These are phyloP conservation scores for Terfezia boudieri DNA, from an alignment of 495 filamentous ascomycete species.

Conservation along the genomic window DNA sequence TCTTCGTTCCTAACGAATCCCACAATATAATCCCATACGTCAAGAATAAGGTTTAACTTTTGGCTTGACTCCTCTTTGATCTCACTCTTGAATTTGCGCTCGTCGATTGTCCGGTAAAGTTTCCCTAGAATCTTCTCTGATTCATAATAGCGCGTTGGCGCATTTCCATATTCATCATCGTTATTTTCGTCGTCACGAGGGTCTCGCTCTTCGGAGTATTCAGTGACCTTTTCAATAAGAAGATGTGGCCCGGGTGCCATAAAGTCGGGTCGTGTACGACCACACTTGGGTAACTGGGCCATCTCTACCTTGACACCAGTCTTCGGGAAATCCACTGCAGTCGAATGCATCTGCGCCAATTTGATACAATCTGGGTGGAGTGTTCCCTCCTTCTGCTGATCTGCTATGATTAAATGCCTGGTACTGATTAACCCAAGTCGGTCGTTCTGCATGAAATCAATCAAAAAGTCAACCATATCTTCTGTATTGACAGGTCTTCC, in stretches of 20 bases:
- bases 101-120: conserved; percentile 54
- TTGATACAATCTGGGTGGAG: conserved; percentile 32
- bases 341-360: conserved; percentile 49
- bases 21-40: neutral
- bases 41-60: neutral
- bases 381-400: conserved; percentile 34
- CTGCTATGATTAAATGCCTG: conserved; percentile 44
- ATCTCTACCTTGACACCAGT: conserved; percentile 44
- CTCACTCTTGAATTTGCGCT: conserved; percentile 38
- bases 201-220: neutral
- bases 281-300: conserved; percentile 22
- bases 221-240: conserved; percentile 20
- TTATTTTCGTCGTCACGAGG: conserved; percentile 29
- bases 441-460: conserved; percentile 60
- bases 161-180: conserved; percentile 27
- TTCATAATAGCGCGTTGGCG: conserved; percentile 33
- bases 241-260: conserved; percentile 43
- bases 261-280: conserved; percentile 33
- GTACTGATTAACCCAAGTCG: conserved; percentile 46
- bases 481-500: conserved; percentile 27
- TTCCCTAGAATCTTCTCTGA: conserved; percentile 48
- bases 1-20: neutral
- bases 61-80: conserved; percentile 24
- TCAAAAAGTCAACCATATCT: conserved; percentile 59
- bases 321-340: conserved; percentile 66